Percentiles rank a stretch among this genome's conserved stretches.
phyloP scores from a whole-genome alignment of 352 stramenopile species.

The Peronospora belbahrii region DNA sequence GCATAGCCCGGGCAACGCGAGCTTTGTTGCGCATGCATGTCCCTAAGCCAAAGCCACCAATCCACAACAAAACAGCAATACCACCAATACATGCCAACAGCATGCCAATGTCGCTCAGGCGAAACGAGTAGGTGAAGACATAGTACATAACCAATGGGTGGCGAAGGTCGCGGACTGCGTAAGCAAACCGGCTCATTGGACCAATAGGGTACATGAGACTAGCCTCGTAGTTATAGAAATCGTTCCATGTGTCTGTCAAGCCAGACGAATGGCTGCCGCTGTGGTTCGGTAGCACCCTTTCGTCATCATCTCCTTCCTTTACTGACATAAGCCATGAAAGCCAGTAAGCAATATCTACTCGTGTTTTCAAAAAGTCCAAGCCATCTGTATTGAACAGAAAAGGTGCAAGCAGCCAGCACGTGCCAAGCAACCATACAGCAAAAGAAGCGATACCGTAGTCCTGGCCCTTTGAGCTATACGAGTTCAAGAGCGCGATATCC shows the following conservation, averaged over 20 bases:
- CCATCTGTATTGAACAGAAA: conserved; percentile 87
- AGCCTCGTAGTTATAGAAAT: conserved; percentile 77
- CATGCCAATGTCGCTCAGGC: conserved; percentile 52
- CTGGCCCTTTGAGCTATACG: conserved; percentile 80
- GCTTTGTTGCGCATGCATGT: conserved; percentile 58
- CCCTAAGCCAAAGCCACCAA: conserved; percentile 47
- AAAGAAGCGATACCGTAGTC: conserved; percentile 86
- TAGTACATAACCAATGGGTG: conserved; percentile 83
- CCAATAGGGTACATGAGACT: conserved; percentile 53
- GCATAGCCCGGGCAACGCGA: conserved; percentile 35
- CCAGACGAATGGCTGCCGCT: conserved; percentile 12
- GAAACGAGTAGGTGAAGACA: conserved; percentile 67
- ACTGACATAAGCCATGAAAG: conserved; percentile 76
- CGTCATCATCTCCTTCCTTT: conserved; percentile 33
- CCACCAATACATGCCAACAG: conserved; percentile 54
- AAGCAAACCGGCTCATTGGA: conserved; percentile 56
- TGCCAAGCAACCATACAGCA: conserved; percentile 74
- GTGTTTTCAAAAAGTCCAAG: conserved; percentile 81
- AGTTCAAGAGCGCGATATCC: conserved; percentile 63
- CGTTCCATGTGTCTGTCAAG: conserved; percentile 53
- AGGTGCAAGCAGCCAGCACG: conserved; percentile 70
- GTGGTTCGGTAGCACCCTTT: conserved; percentile 36
- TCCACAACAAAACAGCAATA: conserved; percentile 54
- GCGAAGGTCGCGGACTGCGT: conserved; percentile 66
- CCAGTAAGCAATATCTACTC: conserved; percentile 78